These are phyloP conservation scores for Chalciporus chontae DNA, from an alignment of 768 basidiomycete genomes.

Conservation along the genomic window DNA sequence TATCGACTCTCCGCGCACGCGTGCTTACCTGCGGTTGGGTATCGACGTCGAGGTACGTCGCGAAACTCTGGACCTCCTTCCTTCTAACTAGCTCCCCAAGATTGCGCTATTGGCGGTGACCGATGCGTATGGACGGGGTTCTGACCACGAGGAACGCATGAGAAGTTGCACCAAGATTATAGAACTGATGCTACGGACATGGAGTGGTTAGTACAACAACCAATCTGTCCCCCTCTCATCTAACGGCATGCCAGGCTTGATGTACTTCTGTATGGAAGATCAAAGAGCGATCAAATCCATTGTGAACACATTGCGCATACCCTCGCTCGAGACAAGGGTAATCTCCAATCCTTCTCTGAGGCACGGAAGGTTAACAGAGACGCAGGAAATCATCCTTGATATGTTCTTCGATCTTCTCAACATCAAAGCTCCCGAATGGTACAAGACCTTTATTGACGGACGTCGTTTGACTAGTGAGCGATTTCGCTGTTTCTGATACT, in stretches of 20 bases:
- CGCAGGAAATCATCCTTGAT: conserved; percentile 86
- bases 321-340: conserved; percentile 83
- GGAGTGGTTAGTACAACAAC: conserved; percentile 69
- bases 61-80: not conserved
- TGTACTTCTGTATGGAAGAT: conserved; percentile 92
- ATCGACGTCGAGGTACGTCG: conserved; percentile 80
- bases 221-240: not conserved
- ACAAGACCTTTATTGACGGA: conserved; percentile 87
- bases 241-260: conserved; percentile 54
- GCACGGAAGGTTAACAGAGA: conserved; percentile 10
- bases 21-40: conserved; percentile 74
- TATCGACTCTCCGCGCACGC: conserved; percentile 79
- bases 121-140: conserved; percentile 84
- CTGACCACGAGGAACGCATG: conserved; percentile 77
- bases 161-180: conserved; percentile 74
- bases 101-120: conserved; percentile 87
- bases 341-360: not conserved
- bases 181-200: conserved; percentile 80
- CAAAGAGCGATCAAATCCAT: conserved; percentile 82
- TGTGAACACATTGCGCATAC: conserved; percentile 82
- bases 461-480: conserved; percentile 78
- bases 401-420: conserved; percentile 93
- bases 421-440: conserved; percentile 91
- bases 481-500: not conserved
- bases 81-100: conserved; percentile 34